These are phyloP conservation scores for Pleurotus tuoliensis DNA, from an alignment of 768 basidiomycete genomes.

Conservation along the genomic window DNA sequence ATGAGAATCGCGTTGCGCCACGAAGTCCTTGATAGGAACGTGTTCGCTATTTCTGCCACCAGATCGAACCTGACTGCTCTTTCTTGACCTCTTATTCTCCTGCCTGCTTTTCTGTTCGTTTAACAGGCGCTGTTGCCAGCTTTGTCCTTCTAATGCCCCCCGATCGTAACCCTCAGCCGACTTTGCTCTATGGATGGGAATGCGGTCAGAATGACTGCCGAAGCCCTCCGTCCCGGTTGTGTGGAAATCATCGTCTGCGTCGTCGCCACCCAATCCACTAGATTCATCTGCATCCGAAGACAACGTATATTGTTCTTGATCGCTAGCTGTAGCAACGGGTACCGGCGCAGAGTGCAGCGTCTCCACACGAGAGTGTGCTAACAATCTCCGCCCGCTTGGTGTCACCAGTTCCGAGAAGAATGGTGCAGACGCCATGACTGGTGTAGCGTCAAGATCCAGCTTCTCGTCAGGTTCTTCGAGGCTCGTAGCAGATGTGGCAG, in stretches of 20 bases:
- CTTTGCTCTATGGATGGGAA: too few relatives aligned
- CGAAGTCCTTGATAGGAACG: background rate
- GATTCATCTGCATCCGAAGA: conserved; percentile 5
- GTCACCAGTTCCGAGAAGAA: background rate
- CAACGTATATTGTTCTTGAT: background rate
- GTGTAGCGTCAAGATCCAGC: conserved; percentile 13
- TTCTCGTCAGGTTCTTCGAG: conserved; percentile 14
- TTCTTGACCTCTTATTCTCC: background rate
- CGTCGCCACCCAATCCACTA: background rate
- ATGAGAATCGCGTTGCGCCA: background rate
- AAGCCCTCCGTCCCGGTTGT: background rate
- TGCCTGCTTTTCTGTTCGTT: background rate
- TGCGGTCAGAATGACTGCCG: background rate
- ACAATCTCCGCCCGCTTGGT: background rate
- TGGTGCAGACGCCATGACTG: background rate
- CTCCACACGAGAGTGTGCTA: background rate
- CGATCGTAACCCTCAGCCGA: background rate
- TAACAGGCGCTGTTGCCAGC: conserved; percentile 3
- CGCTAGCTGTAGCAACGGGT: background rate
- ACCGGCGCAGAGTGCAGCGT: background rate
- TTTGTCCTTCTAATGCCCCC: background rate
- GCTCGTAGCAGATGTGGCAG: background rate
- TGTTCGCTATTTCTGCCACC: background rate
- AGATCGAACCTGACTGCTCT: background rate
- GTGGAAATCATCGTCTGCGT: background rate